phyloP scores from a whole-genome alignment of 257 asterid species.

The Rehmannia glutinosa region DNA sequence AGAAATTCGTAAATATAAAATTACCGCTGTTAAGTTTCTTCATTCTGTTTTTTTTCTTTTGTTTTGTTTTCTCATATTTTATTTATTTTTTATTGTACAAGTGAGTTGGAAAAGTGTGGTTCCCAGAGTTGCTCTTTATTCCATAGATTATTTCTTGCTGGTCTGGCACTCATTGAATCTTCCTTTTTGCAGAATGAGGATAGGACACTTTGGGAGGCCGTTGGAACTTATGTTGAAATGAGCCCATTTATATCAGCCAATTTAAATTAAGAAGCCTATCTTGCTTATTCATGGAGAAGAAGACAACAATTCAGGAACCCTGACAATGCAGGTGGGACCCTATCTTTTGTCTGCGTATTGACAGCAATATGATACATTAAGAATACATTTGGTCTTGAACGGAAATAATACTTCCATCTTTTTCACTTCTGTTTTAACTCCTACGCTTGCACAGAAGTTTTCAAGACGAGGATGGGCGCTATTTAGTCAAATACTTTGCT shows the following conservation, averaged over 20 bases:
- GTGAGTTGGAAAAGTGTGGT: too few species aligned
- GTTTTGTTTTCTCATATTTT: neutral
- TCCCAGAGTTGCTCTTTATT: slow-evolving; percentile 12
- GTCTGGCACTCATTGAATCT: neutral
- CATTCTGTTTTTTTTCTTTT: neutral
- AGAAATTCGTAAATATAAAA: too few species aligned
- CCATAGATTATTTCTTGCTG: neutral
- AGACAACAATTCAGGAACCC: slow-evolving; percentile 94
- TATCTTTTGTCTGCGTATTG: slow-evolving; percentile 13
- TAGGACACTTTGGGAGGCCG: slow-evolving; percentile 96
- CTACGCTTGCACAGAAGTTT: neutral
- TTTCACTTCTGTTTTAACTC: neutral
- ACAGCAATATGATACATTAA: neutral
- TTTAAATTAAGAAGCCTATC: slow-evolving; percentile 92
- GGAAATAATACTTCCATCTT: neutral
- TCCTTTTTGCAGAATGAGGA: slow-evolving; percentile 66
- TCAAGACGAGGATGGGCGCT: too few species aligned
- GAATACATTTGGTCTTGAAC: neutral
- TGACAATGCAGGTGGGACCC: slow-evolving; percentile 87
- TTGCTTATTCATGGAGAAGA: slow-evolving; percentile 97
- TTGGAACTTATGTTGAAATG: slow-evolving; percentile 70
- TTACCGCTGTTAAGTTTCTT: neutral
- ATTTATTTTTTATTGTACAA: too few species aligned
- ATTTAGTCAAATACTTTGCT: neutral
- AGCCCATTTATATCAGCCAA: slow-evolving; percentile 95